Base-by-base conservation (phyloP, 2,329 filamentous ascomycete species). In the Aspergillus hortae region DNA sequence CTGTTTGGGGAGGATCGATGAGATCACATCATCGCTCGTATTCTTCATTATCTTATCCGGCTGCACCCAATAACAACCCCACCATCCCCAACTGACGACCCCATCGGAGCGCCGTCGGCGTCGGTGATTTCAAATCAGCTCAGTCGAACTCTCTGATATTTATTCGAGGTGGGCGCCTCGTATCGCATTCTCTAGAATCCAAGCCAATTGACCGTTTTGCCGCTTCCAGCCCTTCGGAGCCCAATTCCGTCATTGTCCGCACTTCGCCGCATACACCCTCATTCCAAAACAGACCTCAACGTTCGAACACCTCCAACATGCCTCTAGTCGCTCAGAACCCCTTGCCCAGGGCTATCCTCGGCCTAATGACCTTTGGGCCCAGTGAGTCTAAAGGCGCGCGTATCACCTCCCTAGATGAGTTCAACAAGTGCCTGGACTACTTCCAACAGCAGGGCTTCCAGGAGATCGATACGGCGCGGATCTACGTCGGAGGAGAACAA, bases 291-390 rank as follows among this genome's bases (percentile, higher is more conserved):
- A 14, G 32, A 27, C 40, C 15, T 6, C 15, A 14, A 21, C 40
- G 17, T 14, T 14, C 6, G 23, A 19, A 19, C 40, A 42, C 19
- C 40, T 17, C 40, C 46, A 30, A 17, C 14, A 74, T 73, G 71
- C 69, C 68, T 60, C 62, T 74, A 27, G 53, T 74, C 43, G 65
- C 61, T 32, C 70, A 71, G 52, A 70, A 65, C 40, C 56, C 59
- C 21, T 87, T 84, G 60, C 80, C 86, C 57, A 82, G 88, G 57
- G 78, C 90, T 63, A 90, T 95, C 77, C 84, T 95, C 36, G 90
- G 90, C 58, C 80, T 91, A 49, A 94, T 95, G 90, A 92, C 87
- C 66, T 91, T 90, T 75, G 88, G 87, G 27, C 84, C 88, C 2
- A 81, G 83, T 52, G 78, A 79, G 53, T 67, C 69, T 14, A 66